Evolutionary conservation across 2,329 filamentous ascomycete genomes (phyloP).

Genomic region (Ramularia endophylla): DNA sequence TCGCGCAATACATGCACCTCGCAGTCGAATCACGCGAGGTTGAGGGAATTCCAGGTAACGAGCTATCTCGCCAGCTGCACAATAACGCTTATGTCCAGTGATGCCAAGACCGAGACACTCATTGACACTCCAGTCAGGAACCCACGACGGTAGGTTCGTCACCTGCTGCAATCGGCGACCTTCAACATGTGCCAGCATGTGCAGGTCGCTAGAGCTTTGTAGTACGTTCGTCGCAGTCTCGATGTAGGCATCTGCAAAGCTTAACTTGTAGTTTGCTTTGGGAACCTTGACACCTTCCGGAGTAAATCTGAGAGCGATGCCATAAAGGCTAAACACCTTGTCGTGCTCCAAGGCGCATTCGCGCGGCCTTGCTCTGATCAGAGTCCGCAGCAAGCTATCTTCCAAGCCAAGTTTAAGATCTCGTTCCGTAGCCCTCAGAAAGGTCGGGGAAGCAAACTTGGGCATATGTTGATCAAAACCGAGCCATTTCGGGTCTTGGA

Average conservation of each 20-base stretch:
- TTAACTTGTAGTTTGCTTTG: neutral
- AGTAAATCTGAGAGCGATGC: neutral
- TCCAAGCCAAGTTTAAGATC: neutral
- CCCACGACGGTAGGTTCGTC: no score
- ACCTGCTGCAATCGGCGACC: neutral
- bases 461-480: no score
- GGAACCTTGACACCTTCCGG: neutral
- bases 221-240: neutral
- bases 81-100: no score
- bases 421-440: no score
- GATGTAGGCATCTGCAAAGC: neutral
- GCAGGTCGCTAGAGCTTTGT: slow-evolving; percentile 1
- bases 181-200: slow-evolving; percentile 4
- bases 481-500: no score
- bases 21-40: no score
- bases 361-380: neutral
- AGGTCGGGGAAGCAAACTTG: no score
- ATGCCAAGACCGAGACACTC: no score
- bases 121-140: no score
- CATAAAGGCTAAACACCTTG: slow-evolving; percentile 1
- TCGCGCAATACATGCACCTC: no score
- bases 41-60: no score
- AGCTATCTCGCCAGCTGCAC: no score
- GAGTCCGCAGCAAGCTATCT: neutral
- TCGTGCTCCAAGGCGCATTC: neutral